A percentile compares a stretch with the other conserved stretches of the same genome.
phyloP scores from a whole-genome alignment of 2,329 filamentous ascomycete genomes.

The Diaporthe sp. region DNA sequence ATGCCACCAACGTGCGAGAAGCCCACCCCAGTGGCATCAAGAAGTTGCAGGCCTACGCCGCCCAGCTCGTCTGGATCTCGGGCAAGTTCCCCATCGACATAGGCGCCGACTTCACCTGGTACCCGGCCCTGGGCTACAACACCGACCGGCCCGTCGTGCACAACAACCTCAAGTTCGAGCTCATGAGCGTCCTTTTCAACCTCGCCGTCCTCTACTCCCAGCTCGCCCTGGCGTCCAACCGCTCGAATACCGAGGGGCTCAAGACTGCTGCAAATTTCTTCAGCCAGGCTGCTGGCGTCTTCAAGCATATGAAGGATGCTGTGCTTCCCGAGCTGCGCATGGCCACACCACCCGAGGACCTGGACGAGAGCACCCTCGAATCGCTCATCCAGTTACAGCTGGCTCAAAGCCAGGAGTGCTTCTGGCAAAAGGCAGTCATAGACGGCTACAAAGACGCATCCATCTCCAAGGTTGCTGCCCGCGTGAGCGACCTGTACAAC shows the following conservation, averaged over 20 bases:
- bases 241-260: slow-evolving; percentile 83
- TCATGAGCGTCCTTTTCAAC: slow-evolving; percentile 94
- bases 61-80: slow-evolving; percentile 91
- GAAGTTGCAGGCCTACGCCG: slow-evolving; percentile 92
- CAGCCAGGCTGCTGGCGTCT: slow-evolving; percentile 85
- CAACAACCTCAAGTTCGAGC: slow-evolving; percentile 82
- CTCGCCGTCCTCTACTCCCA: slow-evolving; percentile 94
- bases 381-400: slow-evolving; percentile 86
- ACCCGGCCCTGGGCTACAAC: slow-evolving; percentile 92
- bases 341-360: slow-evolving; percentile 90
- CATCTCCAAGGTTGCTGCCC: slow-evolving; percentile 89
- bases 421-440: slow-evolving; percentile 97
- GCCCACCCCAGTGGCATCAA: slow-evolving; percentile 87
- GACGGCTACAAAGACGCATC: slow-evolving; percentile 92
- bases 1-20: slow-evolving; percentile 91
- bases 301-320: slow-evolving; percentile 80
- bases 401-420: slow-evolving; percentile 96
- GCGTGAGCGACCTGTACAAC: slow-evolving; percentile 92
- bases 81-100: slow-evolving; percentile 98
- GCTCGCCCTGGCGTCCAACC: slow-evolving; percentile 84
- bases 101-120: slow-evolving; percentile 96
- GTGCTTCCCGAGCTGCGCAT: slow-evolving; percentile 86
- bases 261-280: slow-evolving; percentile 93
- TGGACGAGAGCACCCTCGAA: slow-evolving; percentile 90
- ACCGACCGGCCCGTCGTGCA: slow-evolving; percentile 77